Evolutionary conservation across 1,284 basidiomycete genomes (phyloP).

Genomic region (Ceratobasidium sp.): DNA sequence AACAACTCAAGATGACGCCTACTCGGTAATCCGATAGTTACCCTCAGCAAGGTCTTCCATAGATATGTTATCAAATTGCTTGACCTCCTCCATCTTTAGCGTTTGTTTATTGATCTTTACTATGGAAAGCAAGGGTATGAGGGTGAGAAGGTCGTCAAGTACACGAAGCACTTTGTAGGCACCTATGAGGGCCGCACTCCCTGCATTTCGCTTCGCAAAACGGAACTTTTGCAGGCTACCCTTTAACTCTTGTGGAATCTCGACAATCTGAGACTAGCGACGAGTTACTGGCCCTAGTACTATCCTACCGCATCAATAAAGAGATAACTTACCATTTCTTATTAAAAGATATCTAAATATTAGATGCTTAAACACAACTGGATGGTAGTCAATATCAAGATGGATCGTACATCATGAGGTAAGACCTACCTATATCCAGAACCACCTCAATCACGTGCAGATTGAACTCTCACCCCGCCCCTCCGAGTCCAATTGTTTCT

Average conservation of each 20-base stretch:
- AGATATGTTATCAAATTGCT: constrained; percentile 73
- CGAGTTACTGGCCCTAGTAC: not conserved
- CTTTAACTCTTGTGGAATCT: constrained; percentile 78
- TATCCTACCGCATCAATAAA: not conserved
- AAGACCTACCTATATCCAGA: no score
- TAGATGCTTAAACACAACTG: no score
- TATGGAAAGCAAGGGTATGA: constrained; percentile 31
- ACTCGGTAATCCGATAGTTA: constrained; percentile 50
- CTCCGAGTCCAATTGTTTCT: not conserved
- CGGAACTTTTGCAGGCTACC: constrained; percentile 81
- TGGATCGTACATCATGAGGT: not conserved
- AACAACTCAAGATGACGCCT: constrained; percentile 14
- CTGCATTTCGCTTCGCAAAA: constrained; percentile 69
- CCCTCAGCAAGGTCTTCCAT: constrained; percentile 86
- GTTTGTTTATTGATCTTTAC: constrained; percentile 85
- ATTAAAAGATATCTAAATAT: not conserved
- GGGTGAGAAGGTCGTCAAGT: not conserved
- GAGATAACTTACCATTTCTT: not conserved
- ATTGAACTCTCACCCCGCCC: not conserved
- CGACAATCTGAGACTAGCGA: constrained; percentile 75
- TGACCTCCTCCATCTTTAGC: constrained; percentile 80
- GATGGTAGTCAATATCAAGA: constrained; percentile 22
- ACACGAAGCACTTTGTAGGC: constrained; percentile 38
- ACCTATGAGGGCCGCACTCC: constrained; percentile 73
- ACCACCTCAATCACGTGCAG: constrained; percentile 16